Evolutionary conservation across 495 filamentous ascomycete genomes (phyloP).

Genomic region (Rusavskia elegans): DNA sequence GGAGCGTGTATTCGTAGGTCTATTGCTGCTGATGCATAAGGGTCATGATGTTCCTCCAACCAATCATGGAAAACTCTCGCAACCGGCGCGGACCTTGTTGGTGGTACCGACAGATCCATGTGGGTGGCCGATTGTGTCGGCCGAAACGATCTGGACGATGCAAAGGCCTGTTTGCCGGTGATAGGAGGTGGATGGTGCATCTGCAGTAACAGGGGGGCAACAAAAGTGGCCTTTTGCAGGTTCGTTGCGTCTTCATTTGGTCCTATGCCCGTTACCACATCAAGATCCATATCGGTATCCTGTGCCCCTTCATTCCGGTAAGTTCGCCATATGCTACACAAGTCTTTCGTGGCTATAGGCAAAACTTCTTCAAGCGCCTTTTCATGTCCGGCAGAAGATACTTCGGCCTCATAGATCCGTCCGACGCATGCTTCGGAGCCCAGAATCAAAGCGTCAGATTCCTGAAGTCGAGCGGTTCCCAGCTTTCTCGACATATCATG

Average conservation of each 20-base stretch:
- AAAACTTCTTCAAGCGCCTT: slow-evolving; percentile 38
- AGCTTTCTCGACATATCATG: slow-evolving; percentile 24
- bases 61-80: slow-evolving; percentile 66
- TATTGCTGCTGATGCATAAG: slow-evolving; percentile 41
- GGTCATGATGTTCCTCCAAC: slow-evolving; percentile 53
- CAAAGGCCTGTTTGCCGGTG: slow-evolving; percentile 16
- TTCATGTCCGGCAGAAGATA: slow-evolving; percentile 33
- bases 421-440: slow-evolving; percentile 23
- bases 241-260: slow-evolving; percentile 40
- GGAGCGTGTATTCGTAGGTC: slow-evolving; percentile 44
- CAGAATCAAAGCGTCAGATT: slow-evolving; percentile 29
- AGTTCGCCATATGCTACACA: slow-evolving; percentile 42
- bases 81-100: slow-evolving; percentile 28
- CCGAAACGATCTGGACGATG: slow-evolving; percentile 8
- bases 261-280: slow-evolving; percentile 37
- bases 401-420: slow-evolving; percentile 38
- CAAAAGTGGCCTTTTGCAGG: slow-evolving; percentile 55
- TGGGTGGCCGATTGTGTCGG: slow-evolving; percentile 6
- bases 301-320: slow-evolving; percentile 28
- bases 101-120: slow-evolving; percentile 4
- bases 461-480: slow-evolving; percentile 20
- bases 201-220: slow-evolving; percentile 53
- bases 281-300: slow-evolving; percentile 32
- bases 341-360: slow-evolving; percentile 34
- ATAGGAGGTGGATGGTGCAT: slow-evolving; percentile 50